Percentiles rank a stretch among this genome's conserved stretches.
Conservation (phyloP, 2,329 filamentous ascomycete species). For the Metarhizium brunneum region DNA sequence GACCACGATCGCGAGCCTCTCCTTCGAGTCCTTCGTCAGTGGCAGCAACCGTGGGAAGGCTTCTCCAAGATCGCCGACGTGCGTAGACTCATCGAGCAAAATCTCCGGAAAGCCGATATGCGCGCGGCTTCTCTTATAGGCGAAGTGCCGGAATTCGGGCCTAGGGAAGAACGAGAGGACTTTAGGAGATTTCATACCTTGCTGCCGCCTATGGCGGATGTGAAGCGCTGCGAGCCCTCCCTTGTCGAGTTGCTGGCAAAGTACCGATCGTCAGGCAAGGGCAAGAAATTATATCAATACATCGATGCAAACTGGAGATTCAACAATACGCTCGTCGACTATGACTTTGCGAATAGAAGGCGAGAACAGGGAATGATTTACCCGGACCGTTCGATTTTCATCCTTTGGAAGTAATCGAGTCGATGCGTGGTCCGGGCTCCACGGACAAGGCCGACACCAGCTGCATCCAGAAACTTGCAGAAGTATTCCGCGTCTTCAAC, state of each 20-base stretch:
- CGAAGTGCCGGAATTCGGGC: not conserved
- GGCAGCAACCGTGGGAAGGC: not conserved
- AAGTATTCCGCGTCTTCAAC: not conserved
- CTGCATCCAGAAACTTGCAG: not conserved
- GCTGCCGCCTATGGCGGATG: not conserved
- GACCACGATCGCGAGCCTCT: not conserved
- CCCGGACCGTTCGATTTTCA: not conserved
- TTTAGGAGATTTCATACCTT: not conserved
- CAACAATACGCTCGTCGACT: not conserved
- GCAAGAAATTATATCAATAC: not conserved
- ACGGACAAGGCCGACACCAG: not conserved
- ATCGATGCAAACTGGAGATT: not conserved
- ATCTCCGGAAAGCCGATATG: not conserved
- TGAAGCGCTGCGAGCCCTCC: not conserved
- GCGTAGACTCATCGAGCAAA: not conserved
- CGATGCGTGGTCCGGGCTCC: not conserved
- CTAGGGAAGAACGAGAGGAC: not conserved
- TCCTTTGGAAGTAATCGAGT: not conserved
- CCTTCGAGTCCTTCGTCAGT: conserved; percentile 7
- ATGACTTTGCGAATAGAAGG: not conserved
- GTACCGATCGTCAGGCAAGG: not conserved
- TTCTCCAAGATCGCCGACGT: not conserved
- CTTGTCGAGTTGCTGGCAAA: not conserved
- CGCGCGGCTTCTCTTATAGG: not conserved
- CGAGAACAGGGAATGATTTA: not conserved